Base-by-base conservation (phyloP, 768 basidiomycete genomes). In the Lentinus brumalis region DNA sequence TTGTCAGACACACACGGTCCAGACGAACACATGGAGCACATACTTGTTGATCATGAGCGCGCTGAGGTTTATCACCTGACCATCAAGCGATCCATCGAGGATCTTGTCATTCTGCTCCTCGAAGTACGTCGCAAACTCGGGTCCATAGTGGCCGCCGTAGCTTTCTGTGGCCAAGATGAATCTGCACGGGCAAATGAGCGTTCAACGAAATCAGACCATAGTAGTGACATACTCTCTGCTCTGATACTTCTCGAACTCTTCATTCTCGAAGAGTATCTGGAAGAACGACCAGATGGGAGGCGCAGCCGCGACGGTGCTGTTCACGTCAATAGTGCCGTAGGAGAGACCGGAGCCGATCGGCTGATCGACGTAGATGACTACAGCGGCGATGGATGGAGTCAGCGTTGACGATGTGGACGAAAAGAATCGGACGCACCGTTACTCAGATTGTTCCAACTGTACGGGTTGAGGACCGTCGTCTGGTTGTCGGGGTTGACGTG, bases 351-450 rank as follows among this genome's bases (percentile, higher is more conserved):
- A 81, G 0, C 85, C 85, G 39, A 88, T 83, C 7, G 86, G 87
- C 66, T 88, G 86, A 68, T 88, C 86, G 35, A 88, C 84, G 67
- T 87, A 88, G 32, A 89, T 84, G 73, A 89, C 86, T 88, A 3
- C 1, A 54, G 18, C 12, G 8, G 9, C 1, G 51, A 21, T 49
- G 51, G 53, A 5, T 38, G 12, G 29, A 52, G 26, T 5, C 31
- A 57, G 11, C n/a, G 15, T 7, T 1, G 16, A 15, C 16, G 40
- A 50, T 53, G 39, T n/a, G n/a, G 21, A 18, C 29, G n/a, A 44
- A 35, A 11, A 38, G 49, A 46, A 32, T 14, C 32, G 49, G 45
- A 68, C 84, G 40, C 51, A 87, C 87, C 81, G 62, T 89, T 89
- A 73, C 81, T 86, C 51, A 84, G 66, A 53, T 81, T 84, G 66